Evolutionary conservation across 2,329 filamentous ascomycete genomes (phyloP), one percentile per base, ranked within the genome.

Genomic region (Ceratocystis alfenasii): DNA sequence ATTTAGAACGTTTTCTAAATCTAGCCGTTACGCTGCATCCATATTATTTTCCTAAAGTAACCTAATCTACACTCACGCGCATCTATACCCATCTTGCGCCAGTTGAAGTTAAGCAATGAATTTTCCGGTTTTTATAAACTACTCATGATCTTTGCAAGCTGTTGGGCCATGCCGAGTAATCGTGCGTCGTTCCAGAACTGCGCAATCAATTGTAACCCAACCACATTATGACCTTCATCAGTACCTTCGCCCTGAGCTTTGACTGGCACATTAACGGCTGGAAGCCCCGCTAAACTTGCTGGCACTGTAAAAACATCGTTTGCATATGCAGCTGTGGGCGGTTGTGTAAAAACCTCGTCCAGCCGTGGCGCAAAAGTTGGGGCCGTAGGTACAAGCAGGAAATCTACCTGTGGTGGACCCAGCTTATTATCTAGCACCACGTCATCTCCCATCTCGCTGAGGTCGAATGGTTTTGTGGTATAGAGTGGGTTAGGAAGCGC

Each of bases 291-390:
- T 69, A 99, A 78, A 76, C 91, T 96, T 1, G 93, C 91, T 1
- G 94, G 94, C 1, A 99, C 93, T 0, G 94, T 97, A 71, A 97
- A 93, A 1, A 97, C 87, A 76, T 99, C 94, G 72, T 94, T 96
- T 79, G 89, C 88, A 73, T 96, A 97, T 1, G 83, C 83, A 71
- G 93, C 85, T n/a, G 95, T 76, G 8, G 81, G 78, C 74, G 84
- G 79, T 8, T 74, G 71, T 17, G 60, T 62, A 68, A 77, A 71
- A 44, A 94, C 73, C 5, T 86, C 80, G 2, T 80, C 77, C 5
- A 94, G 73, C 5, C 75, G 78, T 0, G 90, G 91, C 7, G 92
- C 84, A 17, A 84, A 78, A 0, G 87, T 89, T 1, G 92, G 91
- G 6, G 92, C 87, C 0, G 93, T 97, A 0, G 94, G 94, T 68